A percentile compares a stretch with the other conserved stretches of the same genome.
These are phyloP conservation scores for Hanseniaspora gamundiae DNA, from an alignment of 1,139 yeast genomes.

Conservation along the genomic window DNA sequence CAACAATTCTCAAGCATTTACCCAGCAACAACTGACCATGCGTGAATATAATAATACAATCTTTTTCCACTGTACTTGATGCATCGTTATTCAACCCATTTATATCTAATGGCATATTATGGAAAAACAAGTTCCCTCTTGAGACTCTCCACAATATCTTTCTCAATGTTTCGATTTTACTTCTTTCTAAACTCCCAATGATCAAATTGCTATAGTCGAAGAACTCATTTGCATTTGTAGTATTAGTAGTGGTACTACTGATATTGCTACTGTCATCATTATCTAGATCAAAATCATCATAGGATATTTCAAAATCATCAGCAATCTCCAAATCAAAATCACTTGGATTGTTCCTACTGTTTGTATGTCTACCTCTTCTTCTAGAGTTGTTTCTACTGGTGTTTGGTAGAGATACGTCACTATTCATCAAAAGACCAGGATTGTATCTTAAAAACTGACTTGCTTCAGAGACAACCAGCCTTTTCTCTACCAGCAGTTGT, in stretches of 20 bases:
- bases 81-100: neutral
- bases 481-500: constrained; percentile 32
- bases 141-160: constrained; percentile 62
- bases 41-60: constrained; percentile 53
- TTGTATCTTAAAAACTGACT: constrained; percentile 29
- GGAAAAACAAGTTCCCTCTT: constrained; percentile 60
- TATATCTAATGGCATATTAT: constrained; percentile 44
- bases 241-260: constrained; percentile 15
- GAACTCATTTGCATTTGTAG: constrained; percentile 10
- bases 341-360: neutral
- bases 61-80: constrained; percentile 36
- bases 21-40: constrained; percentile 53
- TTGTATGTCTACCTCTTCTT: neutral
- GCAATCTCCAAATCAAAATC: neutral
- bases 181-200: constrained; percentile 54
- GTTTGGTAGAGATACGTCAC: too few relatives aligned
- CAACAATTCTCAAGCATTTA: constrained; percentile 48
- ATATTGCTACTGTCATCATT: constrained; percentile 7
- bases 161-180: constrained; percentile 47
- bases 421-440: constrained; percentile 16
- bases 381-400: neutral
- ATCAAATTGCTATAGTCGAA: constrained; percentile 28
- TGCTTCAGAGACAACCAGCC: constrained; percentile 36
- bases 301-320: constrained; percentile 16
- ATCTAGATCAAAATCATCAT: constrained; percentile 9